These are phyloP conservation scores for Taphrina pruni DNA, from an alignment of 1,139 yeast species.

Conservation along the genomic window DNA sequence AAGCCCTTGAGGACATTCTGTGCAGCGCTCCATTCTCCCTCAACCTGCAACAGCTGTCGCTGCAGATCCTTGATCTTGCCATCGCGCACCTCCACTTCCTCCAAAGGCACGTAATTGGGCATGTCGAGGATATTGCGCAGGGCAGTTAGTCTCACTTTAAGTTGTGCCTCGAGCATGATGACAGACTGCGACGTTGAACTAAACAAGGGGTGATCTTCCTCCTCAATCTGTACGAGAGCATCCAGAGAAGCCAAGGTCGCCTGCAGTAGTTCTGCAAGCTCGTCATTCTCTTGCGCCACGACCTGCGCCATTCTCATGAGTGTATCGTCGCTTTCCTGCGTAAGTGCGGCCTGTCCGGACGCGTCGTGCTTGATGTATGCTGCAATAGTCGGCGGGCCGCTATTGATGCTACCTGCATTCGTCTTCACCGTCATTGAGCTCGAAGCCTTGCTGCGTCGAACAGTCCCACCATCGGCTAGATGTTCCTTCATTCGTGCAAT, in stretches of 20 bases:
- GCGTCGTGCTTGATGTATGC: conserved; percentile 1
- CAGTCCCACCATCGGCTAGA: conserved; percentile 27
- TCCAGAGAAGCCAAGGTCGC: conserved; percentile 34
- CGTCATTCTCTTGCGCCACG: conserved; percentile 32
- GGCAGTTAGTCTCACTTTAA: conserved; percentile 34
- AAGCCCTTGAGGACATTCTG: conserved; percentile 35
- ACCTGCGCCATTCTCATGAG: conserved; percentile 24
- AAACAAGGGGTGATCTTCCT: conserved; percentile 26
- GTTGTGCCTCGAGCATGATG: conserved; percentile 38
- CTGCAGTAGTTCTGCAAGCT: conserved; percentile 36
- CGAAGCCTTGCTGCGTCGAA: conserved; percentile 23
- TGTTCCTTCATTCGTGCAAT: conserved; percentile 36
- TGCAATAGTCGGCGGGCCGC: conserved; percentile 22
- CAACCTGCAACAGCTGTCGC: conserved; percentile 14
- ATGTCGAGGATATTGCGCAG: conserved; percentile 35
- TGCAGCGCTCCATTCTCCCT: conserved; percentile 37
- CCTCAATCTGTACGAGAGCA: conserved; percentile 32
- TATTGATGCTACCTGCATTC: conserved; percentile 19
- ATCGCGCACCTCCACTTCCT: conserved; percentile 36
- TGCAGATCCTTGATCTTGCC: conserved; percentile 20
- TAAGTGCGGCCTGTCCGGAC: conserved; percentile 5
- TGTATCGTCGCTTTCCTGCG: conserved; percentile 23
- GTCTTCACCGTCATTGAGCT: conserved; percentile 19
- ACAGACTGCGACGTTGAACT: conserved; percentile 24
- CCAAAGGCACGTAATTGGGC: conserved; percentile 38